These are phyloP conservation scores for Calonectria honghensis DNA, from an alignment of 2,329 filamentous ascomycete species.

Conservation along the genomic window DNA sequence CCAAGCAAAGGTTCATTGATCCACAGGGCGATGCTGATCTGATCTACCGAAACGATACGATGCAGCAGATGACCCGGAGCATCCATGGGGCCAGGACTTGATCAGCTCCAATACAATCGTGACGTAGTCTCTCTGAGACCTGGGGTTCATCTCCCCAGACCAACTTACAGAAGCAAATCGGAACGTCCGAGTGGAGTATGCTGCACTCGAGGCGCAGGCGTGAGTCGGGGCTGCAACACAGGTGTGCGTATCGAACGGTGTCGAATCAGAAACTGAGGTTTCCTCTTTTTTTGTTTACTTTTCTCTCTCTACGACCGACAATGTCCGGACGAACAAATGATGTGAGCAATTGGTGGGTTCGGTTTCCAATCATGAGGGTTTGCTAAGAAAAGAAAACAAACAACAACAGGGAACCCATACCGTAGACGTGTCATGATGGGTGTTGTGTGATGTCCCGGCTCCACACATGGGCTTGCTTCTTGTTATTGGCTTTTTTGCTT, in stretches of 20 bases:
- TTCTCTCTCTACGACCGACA: neutral
- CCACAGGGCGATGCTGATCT: neutral
- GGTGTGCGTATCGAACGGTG: constrained; percentile 3
- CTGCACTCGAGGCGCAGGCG: constrained; percentile 22
- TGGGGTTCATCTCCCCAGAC: constrained; percentile 2
- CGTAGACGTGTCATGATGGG: constrained; percentile 6
- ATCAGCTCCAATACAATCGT: constrained; percentile 11
- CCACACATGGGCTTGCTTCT: constrained; percentile 24
- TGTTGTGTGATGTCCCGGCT: constrained; percentile 14
- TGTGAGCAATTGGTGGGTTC: constrained; percentile 14
- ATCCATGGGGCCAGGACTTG: neutral
- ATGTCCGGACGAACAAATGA: constrained; percentile 17
- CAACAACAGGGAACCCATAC: constrained; percentile 23
- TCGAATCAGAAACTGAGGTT: neutral
- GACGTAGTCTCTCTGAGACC: neutral
- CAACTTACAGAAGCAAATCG: constrained; percentile 5
- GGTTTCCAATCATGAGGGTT: neutral
- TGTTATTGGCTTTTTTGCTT: constrained; percentile 17
- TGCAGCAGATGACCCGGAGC: neutral
- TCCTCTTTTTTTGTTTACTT: neutral
- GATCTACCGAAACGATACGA: neutral
- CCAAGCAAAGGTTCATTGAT: too few species aligned
- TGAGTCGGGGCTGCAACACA: constrained; percentile 13
- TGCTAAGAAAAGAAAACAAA: neutral
- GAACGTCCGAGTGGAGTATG: constrained; percentile 10